A percentile compares a stretch with the other conserved stretches of the same genome.
Evolutionary conservation across 106 monocot genomes (phyloP).

Genomic region (Amphibolis antarctica): DNA sequence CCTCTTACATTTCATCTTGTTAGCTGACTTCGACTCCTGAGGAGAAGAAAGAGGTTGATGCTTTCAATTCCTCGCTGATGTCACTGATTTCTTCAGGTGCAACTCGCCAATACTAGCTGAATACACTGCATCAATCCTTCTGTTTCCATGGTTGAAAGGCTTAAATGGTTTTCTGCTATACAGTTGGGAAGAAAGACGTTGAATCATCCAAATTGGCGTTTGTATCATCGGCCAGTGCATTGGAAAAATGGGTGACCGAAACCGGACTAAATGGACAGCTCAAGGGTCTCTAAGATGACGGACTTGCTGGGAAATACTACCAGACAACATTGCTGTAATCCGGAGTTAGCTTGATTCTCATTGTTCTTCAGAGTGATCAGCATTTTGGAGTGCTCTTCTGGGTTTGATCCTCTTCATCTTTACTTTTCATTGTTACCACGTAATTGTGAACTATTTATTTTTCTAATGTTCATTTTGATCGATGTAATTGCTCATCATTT

Average conservation of each 20-base stretch:
- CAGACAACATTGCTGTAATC: too few species aligned
- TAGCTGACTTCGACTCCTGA: constrained; percentile 75
- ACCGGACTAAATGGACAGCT: constrained; percentile 59
- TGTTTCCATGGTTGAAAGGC: neutral
- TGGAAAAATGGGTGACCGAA: constrained; percentile 67
- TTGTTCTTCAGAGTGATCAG: too few species aligned
- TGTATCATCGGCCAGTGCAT: constrained; percentile 62
- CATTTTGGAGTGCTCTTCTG: too few species aligned
- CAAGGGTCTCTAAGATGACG: constrained; percentile 36
- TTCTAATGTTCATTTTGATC: too few species aligned
- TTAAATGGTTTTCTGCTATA: neutral
- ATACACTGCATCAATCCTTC: neutral
- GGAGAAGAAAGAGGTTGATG: constrained; percentile 51
- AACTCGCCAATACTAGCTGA: neutral
- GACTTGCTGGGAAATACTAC: too few species aligned
- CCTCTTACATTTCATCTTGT: neutral
- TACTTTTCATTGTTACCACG: too few species aligned
- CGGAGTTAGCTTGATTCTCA: too few species aligned
- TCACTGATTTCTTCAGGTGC: constrained; percentile 79
- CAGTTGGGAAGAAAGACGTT: constrained; percentile 60
- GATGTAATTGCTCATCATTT: too few species aligned
- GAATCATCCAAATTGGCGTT: constrained; percentile 72
- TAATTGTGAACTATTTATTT: too few species aligned
- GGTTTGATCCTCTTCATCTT: too few species aligned
- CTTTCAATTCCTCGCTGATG: constrained; percentile 72